Evolutionary conservation across 129 eudicot species (phyloP), one percentile per base, ranked within the genome.

Genomic region (Calendula officinalis): DNA sequence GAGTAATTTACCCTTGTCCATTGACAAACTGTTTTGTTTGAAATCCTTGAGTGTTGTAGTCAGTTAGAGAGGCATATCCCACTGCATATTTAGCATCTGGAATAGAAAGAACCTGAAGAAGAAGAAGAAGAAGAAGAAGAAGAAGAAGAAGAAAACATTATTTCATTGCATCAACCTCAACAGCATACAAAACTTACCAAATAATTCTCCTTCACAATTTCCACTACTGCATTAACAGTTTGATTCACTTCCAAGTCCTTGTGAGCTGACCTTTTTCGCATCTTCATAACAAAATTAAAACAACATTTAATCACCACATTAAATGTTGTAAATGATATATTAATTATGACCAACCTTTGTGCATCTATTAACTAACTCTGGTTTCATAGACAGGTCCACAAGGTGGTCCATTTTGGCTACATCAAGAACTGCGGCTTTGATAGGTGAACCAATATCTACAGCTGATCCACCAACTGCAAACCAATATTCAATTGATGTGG

Each of bases 141-240:
- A 22, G 30, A 22, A 22, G 30, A 22, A 22, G 30, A 22, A 22
- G 30, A 22, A 22, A 22, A 22, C 30, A 22, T 22, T 22, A 22
- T 22, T 22, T 22, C 30, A 22, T 22, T 22, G 30, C 30, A 22
- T 22, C 30, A 22, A 22, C 30, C 30, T 17, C 42, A 38, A 34
- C 30, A 22, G 30, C 30, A 32, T 16, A 52, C 11, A 56, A 30
- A 14, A 71, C 81, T 62, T 78, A 76, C 98, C 95, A 92, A 67
- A 74, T 92, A 88, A 62, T 83, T 80, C 73, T 92, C 96, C 71
- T 92, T 85, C 55, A 88, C 89, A 57, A 85, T 79, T 78, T 92
- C 98, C 56, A 92, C 85, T 9, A 76, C 61, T 54, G 98, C 96
- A 81, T 77, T 79, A 53, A 92, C 85, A 42, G 75, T 71, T 79